These are phyloP conservation scores for Epichloe bromicola DNA, from an alignment of 2,329 filamentous ascomycete genomes.

Conservation along the genomic window DNA sequence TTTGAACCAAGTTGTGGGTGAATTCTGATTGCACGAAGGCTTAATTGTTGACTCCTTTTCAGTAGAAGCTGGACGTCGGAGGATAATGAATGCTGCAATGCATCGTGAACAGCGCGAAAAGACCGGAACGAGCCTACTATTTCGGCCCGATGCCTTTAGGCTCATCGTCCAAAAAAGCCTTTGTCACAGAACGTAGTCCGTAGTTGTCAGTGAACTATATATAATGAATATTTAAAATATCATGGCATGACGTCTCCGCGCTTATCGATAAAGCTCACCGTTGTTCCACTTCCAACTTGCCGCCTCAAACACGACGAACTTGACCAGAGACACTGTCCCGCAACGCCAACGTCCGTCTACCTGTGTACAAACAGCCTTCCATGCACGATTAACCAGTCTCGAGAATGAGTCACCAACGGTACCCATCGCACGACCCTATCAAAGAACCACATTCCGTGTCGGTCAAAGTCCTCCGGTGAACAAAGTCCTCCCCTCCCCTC, in stretches of 20 bases:
- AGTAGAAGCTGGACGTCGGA: background rate
- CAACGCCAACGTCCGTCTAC: background rate
- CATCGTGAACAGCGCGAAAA: background rate
- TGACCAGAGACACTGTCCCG: background rate
- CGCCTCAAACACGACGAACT: background rate
- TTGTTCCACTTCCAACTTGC: background rate
- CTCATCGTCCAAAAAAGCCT: no score
- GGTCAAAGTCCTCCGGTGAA: conserved; percentile 59
- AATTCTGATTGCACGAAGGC: background rate
- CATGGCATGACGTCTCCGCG: background rate
- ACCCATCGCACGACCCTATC: conserved; percentile 40
- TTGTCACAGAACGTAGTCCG: background rate
- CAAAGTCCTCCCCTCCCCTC: background rate
- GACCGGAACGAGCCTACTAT: background rate
- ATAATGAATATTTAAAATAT: background rate
- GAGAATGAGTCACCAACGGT: conserved; percentile 45
- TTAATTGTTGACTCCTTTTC: conserved; percentile 2
- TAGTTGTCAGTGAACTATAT: background rate
- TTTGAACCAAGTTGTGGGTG: background rate
- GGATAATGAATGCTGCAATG: background rate
- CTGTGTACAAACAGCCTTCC: background rate
- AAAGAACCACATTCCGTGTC: conserved; percentile 72
- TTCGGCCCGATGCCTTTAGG: background rate
- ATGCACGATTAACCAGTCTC: background rate
- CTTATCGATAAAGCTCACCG: conserved; percentile 6